Evolutionary conservation across 2,329 filamentous ascomycete genomes (phyloP), one percentile per base, ranked within the genome.

Genomic region (Dactylellina parvicollis): DNA sequence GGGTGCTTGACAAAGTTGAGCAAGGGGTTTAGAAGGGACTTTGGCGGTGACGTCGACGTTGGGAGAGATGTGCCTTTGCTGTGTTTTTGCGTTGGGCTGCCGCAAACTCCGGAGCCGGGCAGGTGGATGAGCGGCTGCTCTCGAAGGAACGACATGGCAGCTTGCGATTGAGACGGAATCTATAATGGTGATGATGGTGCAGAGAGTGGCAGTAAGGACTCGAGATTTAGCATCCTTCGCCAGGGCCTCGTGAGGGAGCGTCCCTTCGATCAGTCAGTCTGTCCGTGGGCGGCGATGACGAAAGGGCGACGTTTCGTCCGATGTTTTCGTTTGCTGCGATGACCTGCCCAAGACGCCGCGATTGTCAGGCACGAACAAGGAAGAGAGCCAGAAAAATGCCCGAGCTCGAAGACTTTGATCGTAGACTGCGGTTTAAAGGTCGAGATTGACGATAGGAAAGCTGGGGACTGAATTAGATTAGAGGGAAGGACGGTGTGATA

Each of bases 1-100:
- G 67, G 67, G 20, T 54, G 50, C 55, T 65, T 65, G 32, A 72
- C 67, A 50, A 72, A 64, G 60, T 72, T 72, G 59, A 72, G 59
- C 1, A 72, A 18, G 3, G 67, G 67, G 38, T 72, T 72, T 16
- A 72, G 18, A 26, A 60, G 47, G 8, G 67, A 65, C 36, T 72
- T 72, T 40, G 67, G 46, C 28, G 67, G 60, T 28, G 67, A 65
- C 26, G 52, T 50, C 32, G 44, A 57, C 26, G 59, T 9, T 24
- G 52, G 34, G 32, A 44, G 36, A 18, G 67, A 54, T n/a, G 50
- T 4, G 44, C 14, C 22, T 24, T 64, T 64, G 57, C 2, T 18
- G 44, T 57, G 52, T 28, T 59, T 64, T 16, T 72, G 57, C 44
- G 66, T 65, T 72, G 67, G 66, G 24, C 26, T 36, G 32, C 36